phyloP scores from a whole-genome alignment of 2,329 filamentous ascomycete species.

The Alternaria dauci region DNA sequence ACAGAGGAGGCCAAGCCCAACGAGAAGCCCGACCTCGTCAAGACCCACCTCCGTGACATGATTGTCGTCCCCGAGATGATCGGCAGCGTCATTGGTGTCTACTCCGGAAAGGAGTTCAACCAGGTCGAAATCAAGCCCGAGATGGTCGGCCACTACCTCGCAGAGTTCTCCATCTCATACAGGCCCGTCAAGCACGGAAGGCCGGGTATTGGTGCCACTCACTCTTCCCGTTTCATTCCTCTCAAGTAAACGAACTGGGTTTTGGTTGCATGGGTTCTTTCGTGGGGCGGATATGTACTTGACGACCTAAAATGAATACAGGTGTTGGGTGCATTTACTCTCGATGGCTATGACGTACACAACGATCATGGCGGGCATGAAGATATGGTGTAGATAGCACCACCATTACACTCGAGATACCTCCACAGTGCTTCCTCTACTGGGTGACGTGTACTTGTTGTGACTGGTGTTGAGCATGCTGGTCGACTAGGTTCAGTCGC shows the following conservation, averaged over 20 bases:
- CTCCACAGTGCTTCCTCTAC: slow-evolving; percentile 23
- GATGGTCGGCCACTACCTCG: slow-evolving; percentile 99
- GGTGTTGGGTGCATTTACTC: slow-evolving; percentile 51
- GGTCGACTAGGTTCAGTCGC: neutral
- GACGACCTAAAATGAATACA: slow-evolving; percentile 52
- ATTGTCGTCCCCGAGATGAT: slow-evolving; percentile 99
- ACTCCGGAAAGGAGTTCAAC: slow-evolving; percentile 99
- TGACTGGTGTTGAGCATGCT: neutral
- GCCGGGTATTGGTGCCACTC: slow-evolving; percentile 99
- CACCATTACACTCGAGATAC: slow-evolving; percentile 44
- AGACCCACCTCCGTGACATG: slow-evolving; percentile 99
- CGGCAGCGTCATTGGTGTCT: slow-evolving; percentile 96
- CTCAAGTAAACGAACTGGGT: slow-evolving; percentile 78
- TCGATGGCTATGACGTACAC: slow-evolving; percentile 44
- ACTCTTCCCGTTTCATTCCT: slow-evolving; percentile 99
- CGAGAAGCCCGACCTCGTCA: slow-evolving; percentile 99
- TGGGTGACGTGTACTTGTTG: neutral
- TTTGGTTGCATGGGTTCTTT: slow-evolving; percentile 53
- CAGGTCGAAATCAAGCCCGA: slow-evolving; percentile 99
- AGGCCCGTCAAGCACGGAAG: slow-evolving; percentile 99
- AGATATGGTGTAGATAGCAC: slow-evolving; percentile 44
- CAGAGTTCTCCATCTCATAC: slow-evolving; percentile 99
- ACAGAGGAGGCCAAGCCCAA: slow-evolving; percentile 69
- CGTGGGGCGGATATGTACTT: slow-evolving; percentile 50
- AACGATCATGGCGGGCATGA: slow-evolving; percentile 41